Base-by-base conservation (phyloP, 257 asterid species). In the Solanum stenotomum region DNA sequence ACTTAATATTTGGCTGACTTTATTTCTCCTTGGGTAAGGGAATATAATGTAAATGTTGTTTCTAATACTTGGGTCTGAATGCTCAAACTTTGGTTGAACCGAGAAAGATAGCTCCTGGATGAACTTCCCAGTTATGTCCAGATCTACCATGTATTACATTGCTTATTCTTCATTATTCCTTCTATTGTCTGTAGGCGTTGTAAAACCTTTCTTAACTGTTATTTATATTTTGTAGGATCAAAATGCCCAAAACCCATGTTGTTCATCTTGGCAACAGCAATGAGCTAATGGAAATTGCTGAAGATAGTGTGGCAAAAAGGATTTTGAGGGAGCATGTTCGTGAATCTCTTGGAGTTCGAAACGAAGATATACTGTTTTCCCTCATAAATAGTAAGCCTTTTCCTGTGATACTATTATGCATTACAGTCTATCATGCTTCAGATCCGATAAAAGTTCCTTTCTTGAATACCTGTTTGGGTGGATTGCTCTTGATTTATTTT, bases 241-340 rank as follows among this genome's bases (percentile, higher is more conserved):
- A 94, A 94, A 97, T 97, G 99, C 99, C 99, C 31, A 90, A 91
- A 56, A 97, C 98, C 79, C 95, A 94, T 93, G 98, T 95, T 40
- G 99, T 97, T 87, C 98, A 96, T 92, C 99, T 97, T 90, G 99
- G 99, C 65, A 97, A 97, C 91, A 97, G 98, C 95, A 94, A 94
- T 87, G 98, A 94, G 84, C 91, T 97, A 91, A 96, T 94, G 98
- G 98, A 94, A 89, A 93, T 94, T 83, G 99, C 99, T 38, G 98
- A 95, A 89, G 95, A 95, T 89, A 89, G 67, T 87, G 96, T 94
- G 72, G 98, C 98, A 42, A 94, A 94, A 94, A 94, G 94, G 89
- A 94, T 96, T 85, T 95, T 97, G 33, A 93, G 93, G 40, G 99
- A 97, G 90, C 98, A 96, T 93, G 91, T 97, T 85, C 93, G 98